Evolutionary conservation across 2,329 filamentous ascomycete genomes (phyloP), one percentile per base, ranked within the genome.

Genomic region (Paecilomyces fulvus): DNA sequence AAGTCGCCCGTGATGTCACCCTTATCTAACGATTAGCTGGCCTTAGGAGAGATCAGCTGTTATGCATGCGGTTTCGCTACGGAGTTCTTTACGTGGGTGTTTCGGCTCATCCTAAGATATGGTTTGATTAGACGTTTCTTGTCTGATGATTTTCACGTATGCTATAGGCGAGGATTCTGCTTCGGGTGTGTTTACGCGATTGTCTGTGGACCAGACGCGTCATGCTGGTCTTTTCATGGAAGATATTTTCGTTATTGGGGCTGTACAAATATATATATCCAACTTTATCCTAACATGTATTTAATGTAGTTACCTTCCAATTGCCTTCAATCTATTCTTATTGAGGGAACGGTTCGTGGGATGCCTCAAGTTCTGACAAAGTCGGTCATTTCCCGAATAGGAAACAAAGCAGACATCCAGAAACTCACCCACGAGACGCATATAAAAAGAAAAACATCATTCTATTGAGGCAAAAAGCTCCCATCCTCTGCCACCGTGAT

Each of bases 1-100:
- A 71, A 67, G 56, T 73, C 71, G 17, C 71, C 71, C 4, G 65
- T 60, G 57, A 66, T 71, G 65, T 68, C 68, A 20, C 70, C 70
- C 3, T 61, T 72, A 30, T 61, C 65, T 55, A 67, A 72, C 53
- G 70, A 73, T 51, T 70, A 65, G 67, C 62, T 31, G 48, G 33
- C 21, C 28, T 33, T 50, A 7, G 49, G 43, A 30, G 30, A n/a
- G 51, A n/a, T 48, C 37, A 21, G 33, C 14, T 43, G 33, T 25
- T 43, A 30, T 54, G 31, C 37, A 48, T 30, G 28, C 14, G 46
- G 37, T 43, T 49, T 25, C 48, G 25, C 23, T 49, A n/a, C 21
- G 20, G 48, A 28, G 25, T 23, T 28, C 7, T 49, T 49, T 28
- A n/a, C 12, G n/a, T 49, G 5, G 48, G 48, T 49, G 48, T 49